Evolutionary conservation across 306 rosid genomes (phyloP).

Genomic region (Gastrolobium bilobum): DNA sequence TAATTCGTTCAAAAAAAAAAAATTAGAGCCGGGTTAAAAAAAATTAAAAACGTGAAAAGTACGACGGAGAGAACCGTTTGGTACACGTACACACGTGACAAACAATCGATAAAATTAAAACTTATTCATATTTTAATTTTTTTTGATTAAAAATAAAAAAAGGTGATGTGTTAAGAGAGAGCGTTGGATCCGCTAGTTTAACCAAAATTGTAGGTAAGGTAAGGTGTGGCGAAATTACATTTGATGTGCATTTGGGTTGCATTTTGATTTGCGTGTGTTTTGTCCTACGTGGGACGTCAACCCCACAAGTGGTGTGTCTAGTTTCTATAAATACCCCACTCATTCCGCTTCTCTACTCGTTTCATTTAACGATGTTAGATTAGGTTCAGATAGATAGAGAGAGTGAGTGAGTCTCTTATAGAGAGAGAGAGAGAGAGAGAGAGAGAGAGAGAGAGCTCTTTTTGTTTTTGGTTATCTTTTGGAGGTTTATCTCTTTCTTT

Average conservation of each 20-base stretch:
- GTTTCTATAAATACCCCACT: conserved; percentile 59
- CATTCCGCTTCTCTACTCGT: conserved; percentile 8
- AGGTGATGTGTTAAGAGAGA: conserved; percentile 5
- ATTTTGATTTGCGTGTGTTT: conserved; percentile 25
- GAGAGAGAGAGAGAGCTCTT: conserved; percentile 41
- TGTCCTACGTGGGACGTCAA: conserved; percentile 52
- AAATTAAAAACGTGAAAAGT: no score
- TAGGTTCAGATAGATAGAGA: conserved; percentile 46
- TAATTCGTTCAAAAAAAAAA: no score
- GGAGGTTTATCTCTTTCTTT: not conserved
- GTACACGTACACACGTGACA: conserved; percentile 61
- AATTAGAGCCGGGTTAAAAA: no score
- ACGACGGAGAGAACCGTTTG: conserved; percentile 48
- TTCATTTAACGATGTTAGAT: conserved; percentile 32
- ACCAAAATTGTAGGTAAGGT: conserved; percentile 50
- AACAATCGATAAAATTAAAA: not conserved
- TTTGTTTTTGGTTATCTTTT: not conserved
- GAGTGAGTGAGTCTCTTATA: not conserved
- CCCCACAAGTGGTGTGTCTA: conserved; percentile 50
- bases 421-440: conserved; percentile 45
- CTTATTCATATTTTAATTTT: not conserved
- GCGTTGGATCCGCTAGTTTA: conserved; percentile 44
- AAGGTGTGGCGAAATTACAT: conserved; percentile 37
- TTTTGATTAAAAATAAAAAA: not conserved
- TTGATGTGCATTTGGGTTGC: conserved; percentile 41